A percentile compares a stretch with the other conserved stretches of the same genome.
phyloP scores from a whole-genome alignment of 768 basidiomycete genomes.

The Galerina sulciceps region DNA sequence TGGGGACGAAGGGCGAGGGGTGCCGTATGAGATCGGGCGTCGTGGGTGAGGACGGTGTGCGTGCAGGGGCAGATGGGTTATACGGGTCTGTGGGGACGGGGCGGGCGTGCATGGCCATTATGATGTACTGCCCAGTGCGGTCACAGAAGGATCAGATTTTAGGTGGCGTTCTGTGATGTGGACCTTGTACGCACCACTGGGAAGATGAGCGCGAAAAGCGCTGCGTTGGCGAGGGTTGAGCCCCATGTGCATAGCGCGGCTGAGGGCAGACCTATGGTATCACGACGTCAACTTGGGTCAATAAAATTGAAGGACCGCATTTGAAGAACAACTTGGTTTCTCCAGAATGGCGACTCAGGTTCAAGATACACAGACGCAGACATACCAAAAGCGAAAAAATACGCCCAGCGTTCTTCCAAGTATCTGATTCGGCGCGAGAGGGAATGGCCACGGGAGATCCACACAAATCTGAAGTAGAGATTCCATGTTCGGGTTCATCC shows the following conservation, averaged over 20 bases:
- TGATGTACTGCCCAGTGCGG: constrained; percentile 63
- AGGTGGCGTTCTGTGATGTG: constrained; percentile 1
- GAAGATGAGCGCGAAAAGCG: constrained; percentile 81
- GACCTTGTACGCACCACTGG: constrained; percentile 61
- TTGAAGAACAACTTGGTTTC: too few species aligned
- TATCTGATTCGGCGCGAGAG: constrained; percentile 70
- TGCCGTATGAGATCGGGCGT: constrained; percentile 45
- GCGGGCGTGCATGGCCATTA: constrained; percentile 79
- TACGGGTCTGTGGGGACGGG: constrained; percentile 81
- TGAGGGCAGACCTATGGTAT: constrained; percentile 68
- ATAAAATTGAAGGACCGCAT: too few species aligned
- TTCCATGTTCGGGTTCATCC: neutral
- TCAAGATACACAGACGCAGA: constrained; percentile 1
- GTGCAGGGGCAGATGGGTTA: constrained; percentile 47
- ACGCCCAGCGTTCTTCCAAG: constrained; percentile 89
- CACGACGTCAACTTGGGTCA: neutral
- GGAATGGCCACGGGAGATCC: constrained; percentile 76
- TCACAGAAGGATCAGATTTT: neutral
- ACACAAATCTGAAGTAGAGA: constrained; percentile 61
- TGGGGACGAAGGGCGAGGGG: constrained; percentile 79
- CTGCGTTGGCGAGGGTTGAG: constrained; percentile 77
- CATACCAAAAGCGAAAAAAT: constrained; percentile 83
- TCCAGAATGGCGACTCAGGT: neutral
- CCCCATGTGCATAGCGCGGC: constrained; percentile 76
- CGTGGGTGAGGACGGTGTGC: constrained; percentile 20